A percentile compares a stretch with the other conserved stretches of the same genome.
phyloP scores from a whole-genome alignment of 306 rosid species.

The Ammopiptanthus mongolicus region DNA sequence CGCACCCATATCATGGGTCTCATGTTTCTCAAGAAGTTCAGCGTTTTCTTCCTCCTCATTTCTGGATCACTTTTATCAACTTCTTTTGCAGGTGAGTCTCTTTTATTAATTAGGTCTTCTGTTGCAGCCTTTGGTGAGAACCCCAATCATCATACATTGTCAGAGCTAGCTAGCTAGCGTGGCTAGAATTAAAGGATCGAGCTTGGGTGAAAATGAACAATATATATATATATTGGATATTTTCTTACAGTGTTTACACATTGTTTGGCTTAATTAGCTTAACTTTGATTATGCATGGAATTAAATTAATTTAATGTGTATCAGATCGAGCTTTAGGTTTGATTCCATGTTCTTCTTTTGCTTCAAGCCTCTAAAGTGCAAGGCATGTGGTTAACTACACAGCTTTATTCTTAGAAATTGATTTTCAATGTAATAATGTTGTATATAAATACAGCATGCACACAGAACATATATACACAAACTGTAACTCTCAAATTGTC shows the following conservation, averaged over 20 bases:
- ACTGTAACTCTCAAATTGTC: not conserved
- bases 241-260: not conserved
- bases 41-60: slow-evolving; percentile 48
- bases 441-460: no score
- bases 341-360: slow-evolving; percentile 14
- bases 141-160: slow-evolving; percentile 14
- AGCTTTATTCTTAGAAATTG: not conserved
- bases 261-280: not conserved
- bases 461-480: no score
- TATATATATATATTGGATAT: not conserved
- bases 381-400: slow-evolving; percentile 29
- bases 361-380: slow-evolving; percentile 20
- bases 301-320: slow-evolving; percentile 3
- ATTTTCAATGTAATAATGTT: not conserved
- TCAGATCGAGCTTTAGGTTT: not conserved
- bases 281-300: not conserved
- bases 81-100: slow-evolving; percentile 57
- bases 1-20: slow-evolving; percentile 33
- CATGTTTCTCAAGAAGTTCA: slow-evolving; percentile 46
- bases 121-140: slow-evolving; percentile 35
- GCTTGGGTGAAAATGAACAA: not conserved
- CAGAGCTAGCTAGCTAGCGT: slow-evolving; percentile 22
- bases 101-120: slow-evolving; percentile 16
- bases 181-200: not conserved
- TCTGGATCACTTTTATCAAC: slow-evolving; percentile 54